These are phyloP conservation scores for Ehretia macrophylla DNA, from an alignment of 257 asterid genomes.

Conservation along the genomic window DNA sequence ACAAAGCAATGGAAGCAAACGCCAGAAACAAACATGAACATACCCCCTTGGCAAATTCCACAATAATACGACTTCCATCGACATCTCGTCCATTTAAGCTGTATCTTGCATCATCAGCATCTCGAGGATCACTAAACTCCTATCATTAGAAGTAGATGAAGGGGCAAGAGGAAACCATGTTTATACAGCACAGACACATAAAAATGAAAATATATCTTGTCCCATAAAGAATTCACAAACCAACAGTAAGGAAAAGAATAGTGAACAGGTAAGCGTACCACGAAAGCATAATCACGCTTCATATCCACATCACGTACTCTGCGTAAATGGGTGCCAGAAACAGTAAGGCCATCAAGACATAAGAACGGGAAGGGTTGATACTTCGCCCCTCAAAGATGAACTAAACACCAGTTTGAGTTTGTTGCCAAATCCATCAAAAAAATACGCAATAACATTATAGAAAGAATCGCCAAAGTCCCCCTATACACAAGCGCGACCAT, in stretches of 20 bases:
- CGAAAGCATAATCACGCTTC: slow-evolving; percentile 69
- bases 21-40: slow-evolving; percentile 1
- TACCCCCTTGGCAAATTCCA: slow-evolving; percentile 61
- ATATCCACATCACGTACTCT: slow-evolving; percentile 74
- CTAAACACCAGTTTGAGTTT: slow-evolving; percentile 54
- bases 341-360: slow-evolving; percentile 62
- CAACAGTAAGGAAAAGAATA: background rate
- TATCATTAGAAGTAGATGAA: slow-evolving; percentile 13
- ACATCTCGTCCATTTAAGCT: slow-evolving; percentile 52
- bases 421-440: slow-evolving; percentile 62
- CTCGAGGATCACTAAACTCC: slow-evolving; percentile 63
- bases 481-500: slow-evolving; percentile 46
- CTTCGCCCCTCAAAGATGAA: slow-evolving; percentile 62
- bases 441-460: slow-evolving; percentile 47
- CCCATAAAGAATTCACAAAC: background rate
- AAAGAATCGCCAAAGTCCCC: slow-evolving; percentile 52
- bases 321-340: slow-evolving; percentile 73
- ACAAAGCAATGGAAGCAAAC: too few relatives aligned
- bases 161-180: slow-evolving; percentile 3
- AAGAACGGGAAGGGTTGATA: slow-evolving; percentile 52
- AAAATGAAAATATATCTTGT: background rate
- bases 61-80: slow-evolving; percentile 58
- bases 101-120: slow-evolving; percentile 70
- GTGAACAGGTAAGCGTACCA: slow-evolving; percentile 33
- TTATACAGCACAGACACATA: background rate